phyloP scores from a whole-genome alignment of 805 yeast genomes.

The Lipomyces orientalis region DNA sequence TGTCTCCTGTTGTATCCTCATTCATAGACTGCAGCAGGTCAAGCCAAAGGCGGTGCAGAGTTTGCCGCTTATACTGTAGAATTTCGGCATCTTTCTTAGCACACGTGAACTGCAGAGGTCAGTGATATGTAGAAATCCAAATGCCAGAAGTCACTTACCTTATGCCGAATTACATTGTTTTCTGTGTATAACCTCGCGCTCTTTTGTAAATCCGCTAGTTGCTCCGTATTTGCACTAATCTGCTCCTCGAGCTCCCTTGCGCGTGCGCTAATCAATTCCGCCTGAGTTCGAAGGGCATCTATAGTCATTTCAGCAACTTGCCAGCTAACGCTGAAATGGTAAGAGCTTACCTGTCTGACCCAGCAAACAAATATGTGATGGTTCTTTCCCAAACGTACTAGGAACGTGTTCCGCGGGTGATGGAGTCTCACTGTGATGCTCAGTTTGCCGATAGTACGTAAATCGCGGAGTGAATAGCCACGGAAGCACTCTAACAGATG shows the following conservation, averaged over 20 bases:
- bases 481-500: constrained; percentile 60
- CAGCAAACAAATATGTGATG: constrained; percentile 68
- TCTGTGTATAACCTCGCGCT: constrained; percentile 25
- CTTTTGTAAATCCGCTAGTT: constrained; percentile 19
- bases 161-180: constrained; percentile 13
- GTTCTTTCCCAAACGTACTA: constrained; percentile 58
- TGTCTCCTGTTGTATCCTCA: constrained; percentile 10
- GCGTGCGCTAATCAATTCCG: constrained; percentile 51
- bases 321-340: not conserved
- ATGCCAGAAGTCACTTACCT: constrained; percentile 9
- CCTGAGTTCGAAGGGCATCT: constrained; percentile 63
- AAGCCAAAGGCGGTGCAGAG: constrained; percentile 31
- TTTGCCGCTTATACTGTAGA: constrained; percentile 19
- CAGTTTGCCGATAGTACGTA: constrained; percentile 68
- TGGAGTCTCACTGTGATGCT: constrained; percentile 44
- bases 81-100: constrained; percentile 27
- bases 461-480: constrained; percentile 71
- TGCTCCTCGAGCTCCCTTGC: constrained; percentile 50
- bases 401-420: constrained; percentile 37
- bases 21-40: constrained; percentile 21
- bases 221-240: constrained; percentile 40
- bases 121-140: not conserved
- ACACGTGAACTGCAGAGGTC: constrained; percentile 12
- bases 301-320: not conserved
- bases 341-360: constrained; percentile 33